A percentile compares a stretch with the other conserved stretches of the same genome.
These are phyloP conservation scores for Limnanthes douglasii DNA, from an alignment of 345 rosid species.

Conservation along the genomic window DNA sequence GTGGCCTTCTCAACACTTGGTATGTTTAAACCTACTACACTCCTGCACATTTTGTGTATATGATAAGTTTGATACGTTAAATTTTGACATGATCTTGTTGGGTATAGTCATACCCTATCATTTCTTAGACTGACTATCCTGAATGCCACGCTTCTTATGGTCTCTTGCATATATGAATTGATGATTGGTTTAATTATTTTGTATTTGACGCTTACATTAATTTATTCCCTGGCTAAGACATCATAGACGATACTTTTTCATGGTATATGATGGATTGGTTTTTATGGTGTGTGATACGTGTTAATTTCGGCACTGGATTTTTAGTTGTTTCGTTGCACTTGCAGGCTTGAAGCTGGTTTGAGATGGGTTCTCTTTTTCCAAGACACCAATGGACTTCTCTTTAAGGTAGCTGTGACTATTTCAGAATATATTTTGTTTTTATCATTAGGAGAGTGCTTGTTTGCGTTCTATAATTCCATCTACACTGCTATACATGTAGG, in stretches of 20 bases:
- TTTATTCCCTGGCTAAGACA: too few species aligned
- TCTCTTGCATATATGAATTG: too few species aligned
- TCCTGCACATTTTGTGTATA: slow-evolving; percentile 4
- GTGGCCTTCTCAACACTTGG: slow-evolving; percentile 74
- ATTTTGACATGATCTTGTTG: background rate
- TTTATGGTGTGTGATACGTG: background rate
- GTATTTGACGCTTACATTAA: too few species aligned
- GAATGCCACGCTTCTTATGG: too few species aligned
- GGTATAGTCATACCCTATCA: background rate
- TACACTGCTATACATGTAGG: slow-evolving; percentile 24
- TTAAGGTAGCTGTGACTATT: slow-evolving; percentile 42
- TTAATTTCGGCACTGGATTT: background rate
- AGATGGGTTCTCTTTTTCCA: slow-evolving; percentile 96
- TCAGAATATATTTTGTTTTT: slow-evolving; percentile 1
- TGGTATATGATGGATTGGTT: background rate
- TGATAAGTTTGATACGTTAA: too few species aligned
- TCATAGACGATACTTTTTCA: background rate
- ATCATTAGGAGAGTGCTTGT: slow-evolving; percentile 4
- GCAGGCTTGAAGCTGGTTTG: slow-evolving; percentile 61
- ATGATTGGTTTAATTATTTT: too few species aligned
- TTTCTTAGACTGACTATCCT: too few species aligned
- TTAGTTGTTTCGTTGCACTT: slow-evolving; percentile 6
- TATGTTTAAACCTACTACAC: slow-evolving; percentile 12
- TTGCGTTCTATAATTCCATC: slow-evolving; percentile 1
- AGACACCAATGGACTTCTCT: slow-evolving; percentile 95